Evolutionary conservation across 2,329 filamentous ascomycete species (phyloP).

Genomic region (Monosporascus sp.): DNA sequence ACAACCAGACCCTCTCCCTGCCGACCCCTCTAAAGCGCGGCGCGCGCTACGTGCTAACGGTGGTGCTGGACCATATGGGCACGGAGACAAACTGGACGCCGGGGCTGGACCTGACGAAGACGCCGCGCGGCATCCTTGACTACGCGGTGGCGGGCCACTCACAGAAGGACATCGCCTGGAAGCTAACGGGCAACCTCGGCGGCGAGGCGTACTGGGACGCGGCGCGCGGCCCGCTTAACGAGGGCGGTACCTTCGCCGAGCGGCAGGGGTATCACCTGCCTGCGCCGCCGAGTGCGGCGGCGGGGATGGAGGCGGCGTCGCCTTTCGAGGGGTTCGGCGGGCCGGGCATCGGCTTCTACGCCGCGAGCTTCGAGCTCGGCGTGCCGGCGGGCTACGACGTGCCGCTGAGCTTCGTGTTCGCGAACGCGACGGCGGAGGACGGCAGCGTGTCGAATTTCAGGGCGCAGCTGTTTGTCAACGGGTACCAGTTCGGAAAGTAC

Average conservation of each 20-base stretch:
- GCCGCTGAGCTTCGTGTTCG: conserved; percentile 56
- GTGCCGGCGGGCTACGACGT: conserved; percentile 54
- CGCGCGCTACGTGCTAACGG: conserved; percentile 56
- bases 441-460: conserved; percentile 38
- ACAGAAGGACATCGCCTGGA: conserved; percentile 46
- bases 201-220: conserved; percentile 58
- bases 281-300: conserved; percentile 35
- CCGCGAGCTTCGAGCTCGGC: conserved; percentile 48
- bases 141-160: conserved; percentile 41
- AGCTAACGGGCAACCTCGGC: conserved; percentile 62
- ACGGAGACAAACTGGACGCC: conserved; percentile 53
- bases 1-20: conserved; percentile 49
- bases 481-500: conserved; percentile 61
- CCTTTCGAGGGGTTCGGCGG: conserved; percentile 34
- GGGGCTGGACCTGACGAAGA: conserved; percentile 57
- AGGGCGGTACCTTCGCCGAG: conserved; percentile 60
- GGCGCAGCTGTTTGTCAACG: conserved; percentile 66
- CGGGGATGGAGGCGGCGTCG: conserved; percentile 31
- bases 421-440: conserved; percentile 30
- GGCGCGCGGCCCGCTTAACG: conserved; percentile 59
- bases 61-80: conserved; percentile 70
- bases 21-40: conserved; percentile 29
- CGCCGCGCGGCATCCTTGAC: conserved; percentile 57
- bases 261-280: conserved; percentile 60
- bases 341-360: conserved; percentile 55